Base-by-base conservation (phyloP, 2,329 filamentous ascomycete species). In the Hymenoscyphus albidus region DNA sequence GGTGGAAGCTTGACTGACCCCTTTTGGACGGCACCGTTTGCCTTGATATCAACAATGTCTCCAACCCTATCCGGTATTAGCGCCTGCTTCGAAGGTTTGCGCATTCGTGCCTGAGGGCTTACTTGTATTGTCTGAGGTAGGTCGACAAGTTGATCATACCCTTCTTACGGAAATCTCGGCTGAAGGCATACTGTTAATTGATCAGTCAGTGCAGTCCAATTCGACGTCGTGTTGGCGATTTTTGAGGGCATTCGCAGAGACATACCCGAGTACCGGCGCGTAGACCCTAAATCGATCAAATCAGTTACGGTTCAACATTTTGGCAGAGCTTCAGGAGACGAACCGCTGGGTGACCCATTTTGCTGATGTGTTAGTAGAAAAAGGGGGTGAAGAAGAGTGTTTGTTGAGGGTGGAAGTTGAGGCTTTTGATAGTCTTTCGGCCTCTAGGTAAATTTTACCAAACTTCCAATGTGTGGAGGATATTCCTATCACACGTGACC, bases 31-130 rank as follows among this genome's bases (percentile, higher is more conserved):
- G 93, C 95, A 90, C 93, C 95, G 85, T 99, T 98, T 79, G 91
- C 91, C 84, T 96, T 96, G 81, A 99, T 92, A 80, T 99, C 95
- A 78, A 99, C 95, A 76, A 98, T 97, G 79, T 99, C 95, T 81
- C 95, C 95, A 78, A 99, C 95, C 81, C 89, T 92, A 76, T 68
- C 72, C 7, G 7, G 22, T 12, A 10, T 51, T 22, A 51, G 44
- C 44, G 44, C 44, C 3, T 51, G 44, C 7, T 51, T 27, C 2
- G n/a, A n/a, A 51, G 44, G 44, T 51, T 51, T 10, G 44, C 44
- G 18, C 44, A 51, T 51, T 22, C 44, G 44, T 10, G 44, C 9
- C 5, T 35, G 35, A 54, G 69, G 67, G 76, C 85, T 76, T 83
- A 92, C 88, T 90, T 92, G 90, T 96, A 98, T 79, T 91, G 87